A percentile compares a stretch with the other conserved stretches of the same genome.
phyloP scores from a whole-genome alignment of 148 eudicot genomes.

The Rhododendron simsii region DNA sequence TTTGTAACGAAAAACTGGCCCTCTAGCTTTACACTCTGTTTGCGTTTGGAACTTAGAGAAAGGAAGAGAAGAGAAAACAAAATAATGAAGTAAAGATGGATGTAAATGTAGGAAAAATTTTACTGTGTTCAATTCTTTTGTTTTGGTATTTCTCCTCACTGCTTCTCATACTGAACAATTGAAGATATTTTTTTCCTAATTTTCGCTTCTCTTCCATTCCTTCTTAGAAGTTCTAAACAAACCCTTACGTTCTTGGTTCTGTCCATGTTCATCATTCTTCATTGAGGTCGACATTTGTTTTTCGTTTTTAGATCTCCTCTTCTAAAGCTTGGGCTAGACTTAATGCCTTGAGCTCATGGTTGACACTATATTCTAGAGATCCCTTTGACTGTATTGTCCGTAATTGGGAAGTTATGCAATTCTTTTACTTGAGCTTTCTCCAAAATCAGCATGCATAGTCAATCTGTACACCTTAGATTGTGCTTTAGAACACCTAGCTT shows the following conservation, averaged over 20 bases:
- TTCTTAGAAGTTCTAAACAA: not conserved
- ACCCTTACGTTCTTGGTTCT: not conserved
- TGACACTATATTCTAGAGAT: not conserved
- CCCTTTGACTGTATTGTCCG: not conserved
- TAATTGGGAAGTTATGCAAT: not conserved
- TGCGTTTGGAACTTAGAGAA: not conserved
- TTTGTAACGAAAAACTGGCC: not conserved
- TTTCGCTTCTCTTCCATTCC: not conserved
- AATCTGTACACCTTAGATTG: not conserved
- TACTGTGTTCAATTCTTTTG: not conserved
- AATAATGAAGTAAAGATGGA: not conserved
- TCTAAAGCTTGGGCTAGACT: not conserved
- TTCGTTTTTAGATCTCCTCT: not conserved
- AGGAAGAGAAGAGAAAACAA: not conserved
- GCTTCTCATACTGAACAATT: not conserved
- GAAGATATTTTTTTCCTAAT: not conserved
- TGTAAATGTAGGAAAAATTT: not conserved
- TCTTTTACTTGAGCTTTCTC: not conserved
- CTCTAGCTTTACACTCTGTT: not conserved
- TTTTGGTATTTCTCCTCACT: not conserved
- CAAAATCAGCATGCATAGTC: not conserved
- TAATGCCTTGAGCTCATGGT: not conserved
- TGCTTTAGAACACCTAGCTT: not conserved
- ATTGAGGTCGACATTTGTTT: not conserved
- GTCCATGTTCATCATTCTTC: not conserved